Evolutionary conservation across 2,329 filamentous ascomycete species (phyloP).

Genomic region (Graphium sp.): DNA sequence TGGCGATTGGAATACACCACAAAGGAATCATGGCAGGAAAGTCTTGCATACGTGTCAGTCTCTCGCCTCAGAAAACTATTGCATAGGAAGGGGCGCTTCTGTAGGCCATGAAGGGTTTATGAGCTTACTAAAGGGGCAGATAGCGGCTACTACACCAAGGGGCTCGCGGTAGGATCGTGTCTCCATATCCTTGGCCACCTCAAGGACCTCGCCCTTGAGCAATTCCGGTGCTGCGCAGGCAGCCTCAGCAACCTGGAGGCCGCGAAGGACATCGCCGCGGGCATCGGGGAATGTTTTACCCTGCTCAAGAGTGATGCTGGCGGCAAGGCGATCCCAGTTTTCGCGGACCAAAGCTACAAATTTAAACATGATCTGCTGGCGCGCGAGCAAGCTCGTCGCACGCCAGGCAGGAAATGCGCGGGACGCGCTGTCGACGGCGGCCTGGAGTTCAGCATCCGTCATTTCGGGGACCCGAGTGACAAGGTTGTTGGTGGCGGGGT

Average conservation of each 20-base stretch:
- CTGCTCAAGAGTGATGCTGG: constrained; percentile 75
- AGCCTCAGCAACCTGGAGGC: constrained; percentile 72
- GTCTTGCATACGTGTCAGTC: constrained; percentile 28
- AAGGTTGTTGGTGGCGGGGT: constrained; percentile 74
- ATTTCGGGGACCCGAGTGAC: constrained; percentile 72
- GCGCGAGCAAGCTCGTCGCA: constrained; percentile 51
- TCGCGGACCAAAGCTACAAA: constrained; percentile 65
- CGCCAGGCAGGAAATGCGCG: constrained; percentile 63
- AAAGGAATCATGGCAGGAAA: constrained; percentile 87
- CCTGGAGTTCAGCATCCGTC: constrained; percentile 60
- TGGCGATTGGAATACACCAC: constrained; percentile 79
- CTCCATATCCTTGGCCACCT: constrained; percentile 84
- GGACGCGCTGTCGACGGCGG: constrained; percentile 58
- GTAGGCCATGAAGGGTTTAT: not conserved
- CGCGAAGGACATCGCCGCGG: constrained; percentile 64
- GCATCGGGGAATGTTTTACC: constrained; percentile 80
- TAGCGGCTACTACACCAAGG: constrained; percentile 64
- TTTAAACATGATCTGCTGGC: constrained; percentile 80
- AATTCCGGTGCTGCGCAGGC: constrained; percentile 67
- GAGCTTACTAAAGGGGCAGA: constrained; percentile 67
- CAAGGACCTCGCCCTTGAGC: constrained; percentile 67
- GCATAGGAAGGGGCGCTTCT: not conserved
- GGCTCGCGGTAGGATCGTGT: constrained; percentile 70
- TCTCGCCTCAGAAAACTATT: not conserved
- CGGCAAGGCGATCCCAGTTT: constrained; percentile 72